phyloP scores from a whole-genome alignment of 2,329 filamentous ascomycete genomes.

The Moelleriella libera region DNA sequence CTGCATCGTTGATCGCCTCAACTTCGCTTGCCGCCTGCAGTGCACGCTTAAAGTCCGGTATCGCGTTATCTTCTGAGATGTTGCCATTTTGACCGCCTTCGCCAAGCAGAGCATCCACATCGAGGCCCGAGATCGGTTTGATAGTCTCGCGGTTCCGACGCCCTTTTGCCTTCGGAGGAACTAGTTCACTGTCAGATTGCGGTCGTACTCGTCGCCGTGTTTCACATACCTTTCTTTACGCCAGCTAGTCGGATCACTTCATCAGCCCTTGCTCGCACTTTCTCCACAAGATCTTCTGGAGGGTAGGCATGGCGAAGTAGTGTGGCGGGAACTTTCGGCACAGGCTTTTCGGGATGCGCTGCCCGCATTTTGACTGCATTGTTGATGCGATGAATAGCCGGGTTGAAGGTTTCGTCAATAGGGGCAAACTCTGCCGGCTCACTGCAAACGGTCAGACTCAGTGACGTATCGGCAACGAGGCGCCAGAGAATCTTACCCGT shows the following conservation, averaged over 20 bases:
- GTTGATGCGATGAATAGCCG: conserved; percentile 76
- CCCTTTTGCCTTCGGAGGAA: conserved; percentile 66
- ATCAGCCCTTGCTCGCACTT: conserved; percentile 43
- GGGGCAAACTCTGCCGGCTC: conserved; percentile 52
- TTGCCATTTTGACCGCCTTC: conserved; percentile 25
- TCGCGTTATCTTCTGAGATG: conserved; percentile 56
- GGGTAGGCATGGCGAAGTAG: conserved; percentile 62
- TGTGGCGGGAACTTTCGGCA: conserved; percentile 47
- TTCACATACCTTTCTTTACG: conserved; percentile 62
- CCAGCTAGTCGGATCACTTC: conserved; percentile 55
- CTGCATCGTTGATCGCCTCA: conserved; percentile 48
- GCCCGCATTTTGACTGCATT: conserved; percentile 76
- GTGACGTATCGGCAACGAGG: neutral
- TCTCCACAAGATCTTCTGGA: conserved; percentile 49
- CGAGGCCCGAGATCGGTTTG: conserved; percentile 80
- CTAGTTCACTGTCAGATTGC: conserved; percentile 21
- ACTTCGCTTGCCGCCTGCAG: conserved; percentile 47
- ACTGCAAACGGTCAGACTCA: conserved; percentile 10
- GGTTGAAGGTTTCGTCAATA: conserved; percentile 72
- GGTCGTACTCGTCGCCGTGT: neutral
- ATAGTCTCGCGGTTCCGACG: conserved; percentile 54
- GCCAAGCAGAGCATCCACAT: conserved; percentile 69
- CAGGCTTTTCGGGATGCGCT: conserved; percentile 50
- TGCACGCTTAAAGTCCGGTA: conserved; percentile 81
- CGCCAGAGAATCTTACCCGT: conserved; percentile 38